Percentiles rank a stretch among this genome's conserved stretches.
These are phyloP conservation scores for Alliaria petiolata DNA, from an alignment of 345 rosid species.

Conservation along the genomic window DNA sequence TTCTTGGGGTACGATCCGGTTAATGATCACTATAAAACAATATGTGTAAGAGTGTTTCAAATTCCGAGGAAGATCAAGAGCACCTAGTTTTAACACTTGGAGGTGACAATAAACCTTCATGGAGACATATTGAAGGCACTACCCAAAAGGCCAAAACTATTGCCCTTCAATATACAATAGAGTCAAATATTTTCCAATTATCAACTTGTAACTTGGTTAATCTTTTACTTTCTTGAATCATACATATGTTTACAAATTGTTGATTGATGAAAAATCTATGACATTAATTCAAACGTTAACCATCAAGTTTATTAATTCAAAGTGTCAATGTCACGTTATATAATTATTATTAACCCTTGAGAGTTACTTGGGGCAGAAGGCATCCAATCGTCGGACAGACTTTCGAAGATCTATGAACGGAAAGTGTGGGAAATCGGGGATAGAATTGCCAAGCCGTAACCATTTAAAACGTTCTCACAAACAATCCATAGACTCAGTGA, in stretches of 20 bases:
- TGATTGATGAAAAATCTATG: not conserved
- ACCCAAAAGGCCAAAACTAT: not conserved
- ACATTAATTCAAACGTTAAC: not conserved
- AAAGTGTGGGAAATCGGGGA: too few relatives aligned
- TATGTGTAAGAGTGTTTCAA: not conserved
- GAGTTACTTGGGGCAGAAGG: slow-evolving; percentile 29
- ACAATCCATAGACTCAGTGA: too few relatives aligned
- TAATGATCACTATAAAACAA: slow-evolving; percentile 2
- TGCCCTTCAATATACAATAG: not conserved
- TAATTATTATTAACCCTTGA: slow-evolving; percentile 18
- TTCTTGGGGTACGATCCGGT: slow-evolving; percentile 8
- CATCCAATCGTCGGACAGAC: not conserved
- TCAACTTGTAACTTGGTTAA: not conserved
- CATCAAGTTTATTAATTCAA: not conserved
- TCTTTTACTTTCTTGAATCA: not conserved
- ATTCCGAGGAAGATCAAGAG: not conserved
- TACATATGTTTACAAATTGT: not conserved
- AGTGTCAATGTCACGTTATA: not conserved
- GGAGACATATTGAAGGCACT: not conserved
- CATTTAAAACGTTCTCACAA: too few relatives aligned
- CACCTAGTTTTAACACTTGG: slow-evolving; percentile 6
- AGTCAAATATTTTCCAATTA: not conserved
- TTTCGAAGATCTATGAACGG: too few relatives aligned
- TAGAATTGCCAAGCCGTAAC: too few relatives aligned
- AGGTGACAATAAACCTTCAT: not conserved